Base-by-base conservation (phyloP, 202 grass and related monocot species). In the Sporobolus alterniflorus region DNA sequence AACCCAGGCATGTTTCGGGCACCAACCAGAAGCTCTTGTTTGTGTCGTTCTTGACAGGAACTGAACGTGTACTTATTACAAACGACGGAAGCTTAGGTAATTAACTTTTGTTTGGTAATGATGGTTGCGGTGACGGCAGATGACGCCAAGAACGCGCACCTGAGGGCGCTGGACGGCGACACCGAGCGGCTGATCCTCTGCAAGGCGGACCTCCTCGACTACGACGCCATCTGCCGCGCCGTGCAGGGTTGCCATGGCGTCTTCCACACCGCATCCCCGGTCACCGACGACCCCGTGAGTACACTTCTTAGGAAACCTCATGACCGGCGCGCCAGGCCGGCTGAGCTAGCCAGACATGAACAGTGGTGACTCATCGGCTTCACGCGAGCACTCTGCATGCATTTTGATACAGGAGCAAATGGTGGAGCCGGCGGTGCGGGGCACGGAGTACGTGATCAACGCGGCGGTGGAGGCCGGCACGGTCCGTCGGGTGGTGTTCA, bases 141-240 rank as follows among this genome's bases (percentile, higher is more conserved):
- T 89, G 92, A 98, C 77, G 76, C 82, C 2, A 98, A 95, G 87
- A 98, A 95, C 67, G 96, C 83, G 52, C 96, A 98, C 56, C 88
- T 98, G 21, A 98, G 69, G 62, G 89, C 89, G 41, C 82, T 98
- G 21, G 79, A 92, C 29, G 93, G 96, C 69, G 96, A 90, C 29
- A 86, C 62, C 36, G 96, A 98, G 82, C 81, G 96, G 59, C 89
- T 98, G 18, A 56, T 89, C 34, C 92, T 98, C 8, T 98, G 96
- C 92, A 92, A 89, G 90, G 96, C 96, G 10, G 92, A 98, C 66
- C 91, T 98, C 31, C 96, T 98, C 51, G 96, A 98, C 89, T 93
- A 90, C 70, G 87, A 90, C 29, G 89, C 96, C 15, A 90, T 98
- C 73, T 41, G 90, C 59, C 64, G 75, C 21, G 92, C 96, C 63